Evolutionary conservation across 2,329 filamentous ascomycete species (phyloP).

Genomic region (Penicillium sp.): DNA sequence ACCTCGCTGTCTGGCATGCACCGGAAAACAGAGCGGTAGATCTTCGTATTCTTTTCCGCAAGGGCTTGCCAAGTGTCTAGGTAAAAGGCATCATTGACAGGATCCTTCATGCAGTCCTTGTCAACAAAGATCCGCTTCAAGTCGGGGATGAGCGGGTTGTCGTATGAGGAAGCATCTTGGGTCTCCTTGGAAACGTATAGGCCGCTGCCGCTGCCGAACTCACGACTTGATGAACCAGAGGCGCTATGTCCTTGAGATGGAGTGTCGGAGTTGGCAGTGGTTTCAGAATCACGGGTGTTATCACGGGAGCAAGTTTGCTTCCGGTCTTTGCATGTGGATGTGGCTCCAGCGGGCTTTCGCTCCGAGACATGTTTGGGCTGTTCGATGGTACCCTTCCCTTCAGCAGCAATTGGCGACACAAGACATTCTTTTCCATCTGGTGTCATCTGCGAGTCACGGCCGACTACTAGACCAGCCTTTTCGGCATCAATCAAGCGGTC

Average conservation of each 20-base stretch:
- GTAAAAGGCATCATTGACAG: slow-evolving; percentile 77
- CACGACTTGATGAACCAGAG: slow-evolving; percentile 68
- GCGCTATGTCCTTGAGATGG: slow-evolving; percentile 57
- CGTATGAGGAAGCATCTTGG: slow-evolving; percentile 53
- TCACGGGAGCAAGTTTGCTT: slow-evolving; percentile 18
- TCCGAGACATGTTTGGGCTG: slow-evolving; percentile 51
- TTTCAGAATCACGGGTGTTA: slow-evolving; percentile 21
- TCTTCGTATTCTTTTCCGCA: slow-evolving; percentile 91
- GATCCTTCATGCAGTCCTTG: slow-evolving; percentile 93
- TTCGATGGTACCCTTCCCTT: slow-evolving; percentile 63
- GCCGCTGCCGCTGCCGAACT: slow-evolving; percentile 82
- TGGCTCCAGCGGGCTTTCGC: slow-evolving; percentile 28
- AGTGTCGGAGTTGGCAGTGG: slow-evolving; percentile 27
- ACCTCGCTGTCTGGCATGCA: slow-evolving; percentile 98
- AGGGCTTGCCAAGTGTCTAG: slow-evolving; percentile 84
- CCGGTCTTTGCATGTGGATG: slow-evolving; percentile 21
- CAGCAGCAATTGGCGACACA: slow-evolving; percentile 61
- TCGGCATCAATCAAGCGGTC: slow-evolving; percentile 74
- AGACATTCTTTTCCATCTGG: slow-evolving; percentile 70
- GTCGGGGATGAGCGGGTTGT: slow-evolving; percentile 58
- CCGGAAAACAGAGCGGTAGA: slow-evolving; percentile 90
- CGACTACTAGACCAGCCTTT: slow-evolving; percentile 60
- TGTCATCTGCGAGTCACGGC: slow-evolving; percentile 70
- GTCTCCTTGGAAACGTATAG: slow-evolving; percentile 51
- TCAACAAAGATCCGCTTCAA: slow-evolving; percentile 73